Percentiles rank a stretch among this genome's conserved stretches.
These are phyloP conservation scores for Chenopodium suecicum DNA, from an alignment of 148 eudicot species.

Conservation along the genomic window DNA sequence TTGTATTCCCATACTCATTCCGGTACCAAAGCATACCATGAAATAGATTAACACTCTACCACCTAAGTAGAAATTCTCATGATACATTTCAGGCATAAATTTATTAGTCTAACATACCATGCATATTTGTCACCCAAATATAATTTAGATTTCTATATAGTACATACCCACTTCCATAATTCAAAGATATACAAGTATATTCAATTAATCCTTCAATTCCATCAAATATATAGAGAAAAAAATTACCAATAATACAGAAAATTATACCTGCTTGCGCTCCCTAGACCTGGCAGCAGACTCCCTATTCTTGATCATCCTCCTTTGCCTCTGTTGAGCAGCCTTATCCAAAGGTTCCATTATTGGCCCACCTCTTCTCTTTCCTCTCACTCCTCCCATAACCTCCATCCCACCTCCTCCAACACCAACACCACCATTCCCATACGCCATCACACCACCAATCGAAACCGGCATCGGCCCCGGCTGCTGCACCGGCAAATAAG, in stretches of 20 bases:
- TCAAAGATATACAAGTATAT: neutral
- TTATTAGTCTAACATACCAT: neutral
- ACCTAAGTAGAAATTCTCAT: neutral
- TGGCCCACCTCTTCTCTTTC: conserved; percentile 50
- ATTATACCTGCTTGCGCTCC: conserved; percentile 82
- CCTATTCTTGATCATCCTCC: conserved; percentile 93
- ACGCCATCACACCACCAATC: conserved; percentile 15
- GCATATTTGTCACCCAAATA: neutral
- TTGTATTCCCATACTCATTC: neutral
- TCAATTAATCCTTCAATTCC: neutral
- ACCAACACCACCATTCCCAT: conserved; percentile 15
- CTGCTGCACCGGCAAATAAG: conserved; percentile 8
- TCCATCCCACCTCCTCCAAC: conserved; percentile 32
- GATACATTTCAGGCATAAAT: too few species aligned
- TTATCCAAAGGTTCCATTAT: conserved; percentile 64
- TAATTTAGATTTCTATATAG: neutral
- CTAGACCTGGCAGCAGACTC: conserved; percentile 91
- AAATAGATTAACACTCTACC: neutral
- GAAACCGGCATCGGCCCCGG: neutral
- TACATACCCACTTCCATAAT: neutral
- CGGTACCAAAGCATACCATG: neutral
- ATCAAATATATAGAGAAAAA: neutral
- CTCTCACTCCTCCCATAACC: conserved; percentile 42
- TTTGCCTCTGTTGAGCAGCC: conserved; percentile 77
- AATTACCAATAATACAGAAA: too few species aligned